These are phyloP conservation scores for Apiospora sp. DNA, from an alignment of 2,329 filamentous ascomycete genomes.

Conservation along the genomic window DNA sequence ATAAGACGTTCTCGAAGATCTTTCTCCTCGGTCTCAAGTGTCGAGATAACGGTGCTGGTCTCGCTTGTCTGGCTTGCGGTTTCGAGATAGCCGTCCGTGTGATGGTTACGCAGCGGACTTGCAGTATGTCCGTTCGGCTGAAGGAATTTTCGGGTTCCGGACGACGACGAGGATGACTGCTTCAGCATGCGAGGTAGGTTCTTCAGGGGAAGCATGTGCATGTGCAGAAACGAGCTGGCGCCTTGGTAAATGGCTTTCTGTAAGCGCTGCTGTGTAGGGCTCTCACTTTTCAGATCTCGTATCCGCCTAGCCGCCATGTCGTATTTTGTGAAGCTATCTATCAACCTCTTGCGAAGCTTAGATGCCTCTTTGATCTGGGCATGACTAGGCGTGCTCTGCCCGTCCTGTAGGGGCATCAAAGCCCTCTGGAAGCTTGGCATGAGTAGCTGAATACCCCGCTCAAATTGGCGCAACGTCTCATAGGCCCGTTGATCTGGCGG, in stretches of 20 bases:
- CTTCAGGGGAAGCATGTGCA: constrained; percentile 90
- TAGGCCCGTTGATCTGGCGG: constrained; percentile 82
- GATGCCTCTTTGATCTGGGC: constrained; percentile 84
- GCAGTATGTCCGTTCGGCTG: constrained; percentile 42
- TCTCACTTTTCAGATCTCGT: constrained; percentile 78
- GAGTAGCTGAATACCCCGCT: constrained; percentile 82
- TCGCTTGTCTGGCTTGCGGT: constrained; percentile 60
- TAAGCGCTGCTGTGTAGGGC: constrained; percentile 74
- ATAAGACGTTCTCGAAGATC: constrained; percentile 80
- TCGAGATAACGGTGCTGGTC: constrained; percentile 60
- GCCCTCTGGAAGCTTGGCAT: constrained; percentile 86
- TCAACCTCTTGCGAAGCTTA: constrained; percentile 88
- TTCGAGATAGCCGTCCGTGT: constrained; percentile 49
- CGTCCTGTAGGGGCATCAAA: constrained; percentile 72
- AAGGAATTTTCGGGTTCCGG: constrained; percentile 42
- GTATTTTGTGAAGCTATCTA: constrained; percentile 89
- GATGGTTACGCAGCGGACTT: constrained; percentile 57
- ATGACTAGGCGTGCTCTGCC: constrained; percentile 57
- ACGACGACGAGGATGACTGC: constrained; percentile 46
- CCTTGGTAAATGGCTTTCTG: constrained; percentile 86
- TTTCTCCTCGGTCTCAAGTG: constrained; percentile 83
- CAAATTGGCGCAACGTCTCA: constrained; percentile 84
- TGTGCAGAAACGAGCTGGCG: constrained; percentile 82
- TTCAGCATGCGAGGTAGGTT: constrained; percentile 73
- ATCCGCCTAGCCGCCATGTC: constrained; percentile 82